Conservation (phyloP, 2,329 filamentous ascomycete species). For the Paracoccidioides lutzii region DNA sequence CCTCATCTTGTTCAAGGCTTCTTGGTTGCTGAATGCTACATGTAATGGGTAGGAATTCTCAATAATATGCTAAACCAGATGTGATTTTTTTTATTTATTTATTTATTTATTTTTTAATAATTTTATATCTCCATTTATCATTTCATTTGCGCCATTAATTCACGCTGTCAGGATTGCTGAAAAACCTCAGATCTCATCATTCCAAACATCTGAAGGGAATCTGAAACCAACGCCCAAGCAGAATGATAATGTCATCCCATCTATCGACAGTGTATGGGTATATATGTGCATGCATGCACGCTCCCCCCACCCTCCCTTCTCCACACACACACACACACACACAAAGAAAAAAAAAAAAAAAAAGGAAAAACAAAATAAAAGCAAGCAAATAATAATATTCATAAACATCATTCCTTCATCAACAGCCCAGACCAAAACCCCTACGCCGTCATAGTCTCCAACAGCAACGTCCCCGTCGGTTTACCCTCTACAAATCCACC, state of each 20-base stretch:
- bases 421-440: constrained; percentile 9
- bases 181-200: neutral
- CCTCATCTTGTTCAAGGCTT: neutral
- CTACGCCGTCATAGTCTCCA: constrained; percentile 11
- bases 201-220: neutral
- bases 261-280: neutral
- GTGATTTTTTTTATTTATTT: neutral
- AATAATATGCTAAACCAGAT: neutral
- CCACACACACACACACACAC: neutral
- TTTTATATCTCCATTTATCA: neutral
- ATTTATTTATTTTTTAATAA: neutral
- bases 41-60: neutral
- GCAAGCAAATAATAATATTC: neutral
- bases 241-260: neutral
- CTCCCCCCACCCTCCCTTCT: too few species aligned
- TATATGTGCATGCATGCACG: neutral
- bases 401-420: neutral
- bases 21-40: neutral
- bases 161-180: neutral
- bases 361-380: neutral
- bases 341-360: neutral
- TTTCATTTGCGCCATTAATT: neutral
- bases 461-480: constrained; percentile 25
- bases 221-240: neutral
- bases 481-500: constrained; percentile 25